Conservation (phyloP, 2,329 filamentous ascomycete species). For the Trichoderma breve region DNA sequence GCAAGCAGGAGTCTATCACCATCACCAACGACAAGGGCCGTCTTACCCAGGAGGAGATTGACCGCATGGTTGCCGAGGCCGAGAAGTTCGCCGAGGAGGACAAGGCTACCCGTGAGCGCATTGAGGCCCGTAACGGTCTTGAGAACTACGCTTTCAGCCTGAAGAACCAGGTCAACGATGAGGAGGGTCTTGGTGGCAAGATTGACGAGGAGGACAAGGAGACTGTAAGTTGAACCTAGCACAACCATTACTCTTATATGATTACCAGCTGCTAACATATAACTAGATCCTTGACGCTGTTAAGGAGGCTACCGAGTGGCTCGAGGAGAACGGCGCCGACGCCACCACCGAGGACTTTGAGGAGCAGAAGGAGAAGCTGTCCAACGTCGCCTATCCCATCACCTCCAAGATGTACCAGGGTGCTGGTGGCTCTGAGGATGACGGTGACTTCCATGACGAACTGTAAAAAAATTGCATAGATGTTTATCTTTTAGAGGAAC, state of each 20-base stretch:
- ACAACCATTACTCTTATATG: neutral
- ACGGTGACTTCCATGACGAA: slow-evolving; percentile 75
- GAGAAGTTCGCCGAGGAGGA: slow-evolving; percentile 99
- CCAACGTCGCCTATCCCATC: slow-evolving; percentile 94
- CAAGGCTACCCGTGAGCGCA: slow-evolving; percentile 95
- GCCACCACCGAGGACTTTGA: slow-evolving; percentile 93
- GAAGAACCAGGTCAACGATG: slow-evolving; percentile 98
- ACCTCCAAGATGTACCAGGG: slow-evolving; percentile 92
- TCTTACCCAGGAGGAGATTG: slow-evolving; percentile 93
- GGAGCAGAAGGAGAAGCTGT: slow-evolving; percentile 99
- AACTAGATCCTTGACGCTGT: slow-evolving; percentile 82
- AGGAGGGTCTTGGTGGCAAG: slow-evolving; percentile 96
- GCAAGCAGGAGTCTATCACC: slow-evolving; percentile 95
- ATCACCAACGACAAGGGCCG: slow-evolving; percentile 99
- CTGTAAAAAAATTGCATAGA: slow-evolving; percentile 60
- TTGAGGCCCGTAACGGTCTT: slow-evolving; percentile 91
- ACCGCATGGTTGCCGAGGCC: slow-evolving; percentile 97
- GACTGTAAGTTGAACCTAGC: slow-evolving; percentile 59
- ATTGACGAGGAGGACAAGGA: slow-evolving; percentile 99
- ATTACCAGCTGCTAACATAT: slow-evolving; percentile 39
- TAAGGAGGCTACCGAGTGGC: slow-evolving; percentile 96
- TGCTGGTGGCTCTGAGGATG: slow-evolving; percentile 59
- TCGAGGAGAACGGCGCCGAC: slow-evolving; percentile 87
- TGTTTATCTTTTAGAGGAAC: slow-evolving; percentile 21
- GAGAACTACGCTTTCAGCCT: slow-evolving; percentile 99